Base-by-base conservation (phyloP, 1,284 basidiomycete species). In the Agaricales sp. region DNA sequence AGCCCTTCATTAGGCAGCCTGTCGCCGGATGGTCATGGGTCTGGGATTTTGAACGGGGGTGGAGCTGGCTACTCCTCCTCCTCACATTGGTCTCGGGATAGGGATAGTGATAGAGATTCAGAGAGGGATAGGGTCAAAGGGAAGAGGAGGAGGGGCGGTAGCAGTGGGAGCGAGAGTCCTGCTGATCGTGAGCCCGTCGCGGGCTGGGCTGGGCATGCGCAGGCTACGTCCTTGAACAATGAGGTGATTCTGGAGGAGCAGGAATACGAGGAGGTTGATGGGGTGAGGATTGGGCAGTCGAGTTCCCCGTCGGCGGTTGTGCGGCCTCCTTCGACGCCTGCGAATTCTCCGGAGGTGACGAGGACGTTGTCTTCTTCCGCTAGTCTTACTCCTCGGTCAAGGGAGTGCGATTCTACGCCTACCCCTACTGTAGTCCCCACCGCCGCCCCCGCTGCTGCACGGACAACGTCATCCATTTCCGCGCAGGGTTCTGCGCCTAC, bases 1-100 rank as follows among this genome's bases (percentile, higher is more conserved):
- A 64, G 64, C 50, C 75, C 74, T 45, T 74, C 80, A 2, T 58
- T 80, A 26, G 80, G 79, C 4, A 80, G 77, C 53, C 61, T 80
- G 46, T 80, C 78, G 18, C 82, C 81, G 3, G 79, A 82, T 2
- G 74, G 66, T 49, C 63, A 35, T 67, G 4, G 70, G 57, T n/a
- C 54, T 69, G 66, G 55, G 16, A 56, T 58, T 48, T 65, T 23
- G 18, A 41, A 8, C 6, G 18, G 4, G 39, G 57, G 51, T 35
- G 66, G 60, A 37, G 64, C 55, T 11, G 50, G 63, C 14, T 58
- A 63, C 54, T 64, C 55, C 39, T 64, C 55, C 39, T 63, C 65
- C 20, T 59, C 58, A 16, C 69, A 62, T 23, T 50, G 57, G 45
- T 58, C 56, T 30, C 51, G 51, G 56, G 51, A 53, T 11, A 20